Base-by-base conservation (phyloP, 768 basidiomycete species). In the Tephrocybe sp. region DNA sequence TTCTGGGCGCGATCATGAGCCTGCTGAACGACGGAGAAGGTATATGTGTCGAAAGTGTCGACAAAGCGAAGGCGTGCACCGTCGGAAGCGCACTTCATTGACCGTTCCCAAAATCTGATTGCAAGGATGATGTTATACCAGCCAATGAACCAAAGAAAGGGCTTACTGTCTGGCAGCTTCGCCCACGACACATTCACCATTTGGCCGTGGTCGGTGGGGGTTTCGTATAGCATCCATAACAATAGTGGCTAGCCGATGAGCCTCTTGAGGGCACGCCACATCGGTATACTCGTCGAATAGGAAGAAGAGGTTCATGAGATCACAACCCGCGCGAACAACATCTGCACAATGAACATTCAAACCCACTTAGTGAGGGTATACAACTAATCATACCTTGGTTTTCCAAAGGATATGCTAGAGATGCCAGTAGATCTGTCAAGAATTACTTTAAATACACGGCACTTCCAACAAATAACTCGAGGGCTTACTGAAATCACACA, bases 291-390 rank as follows among this genome's bases (percentile, higher is more conserved):
- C 27, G 11, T 29, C 27, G 11, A 74, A 51, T 73, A 61, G 49
- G 53, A 76, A 80, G 57, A 78, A 70, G 5, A 79, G 52, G 31
- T 75, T 70, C 75, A 81, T 79, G 42, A 80, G 59, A 49, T 80
- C 78, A 45, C 77, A 76, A 6, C 64, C 69, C 11, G 68, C 62
- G 12, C 74, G 66, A 18, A 31, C 58, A 37, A 55, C 64, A 24
- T 59, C 67, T 65, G n/a, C 12, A 27, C 15, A 7, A 21, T 12
- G 30, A 38, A 29, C 11, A 21, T 27, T 44, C 6, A 36, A 11
- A 39, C n/a, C 16, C 3, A 31, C 11, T 29, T 11, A 29, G 11
- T 5, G 27, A 11, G 6, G 11, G 11, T 11, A 29, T 11, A 29
- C 5, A 21, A 43, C 31, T 56, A 33, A n/a, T 33, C 3, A 1